These are phyloP conservation scores for Osmanthus fragrans DNA, from an alignment of 257 asterid species.

Conservation along the genomic window DNA sequence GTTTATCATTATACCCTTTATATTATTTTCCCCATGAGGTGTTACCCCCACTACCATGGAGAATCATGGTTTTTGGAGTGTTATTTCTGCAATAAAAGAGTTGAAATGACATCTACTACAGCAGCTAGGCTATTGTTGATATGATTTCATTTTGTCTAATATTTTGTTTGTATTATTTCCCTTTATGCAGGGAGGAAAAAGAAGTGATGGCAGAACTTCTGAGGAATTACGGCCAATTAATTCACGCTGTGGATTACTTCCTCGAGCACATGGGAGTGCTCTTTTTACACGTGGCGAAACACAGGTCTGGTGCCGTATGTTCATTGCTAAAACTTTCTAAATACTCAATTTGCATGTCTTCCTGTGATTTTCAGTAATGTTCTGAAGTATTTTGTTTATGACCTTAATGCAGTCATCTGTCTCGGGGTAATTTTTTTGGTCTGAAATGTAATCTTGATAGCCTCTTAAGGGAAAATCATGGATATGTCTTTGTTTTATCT, in stretches of 20 bases:
- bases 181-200: conserved; percentile 70
- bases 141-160: conserved; percentile 14
- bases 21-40: conserved; percentile 1
- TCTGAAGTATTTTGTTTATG: neutral
- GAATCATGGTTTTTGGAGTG: conserved; percentile 10
- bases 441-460: neutral
- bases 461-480: neutral
- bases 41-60: conserved; percentile 4
- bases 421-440: neutral
- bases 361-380: neutral
- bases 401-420: neutral
- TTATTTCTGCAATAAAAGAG: neutral
- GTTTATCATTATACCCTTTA: neutral
- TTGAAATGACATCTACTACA: neutral
- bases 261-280: conserved; percentile 99
- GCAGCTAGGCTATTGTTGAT: conserved; percentile 8
- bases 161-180: conserved; percentile 13
- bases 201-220: conserved; percentile 90
- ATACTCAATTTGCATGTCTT: neutral
- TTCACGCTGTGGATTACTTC: conserved; percentile 88
- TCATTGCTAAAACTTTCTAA: conserved; percentile 22
- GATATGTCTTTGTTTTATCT: neutral
- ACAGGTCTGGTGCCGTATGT: conserved; percentile 55
- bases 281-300: conserved; percentile 99
- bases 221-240: conserved; percentile 71